These are phyloP conservation scores for Mimosa pudica DNA, from an alignment of 306 rosid genomes.

Conservation along the genomic window DNA sequence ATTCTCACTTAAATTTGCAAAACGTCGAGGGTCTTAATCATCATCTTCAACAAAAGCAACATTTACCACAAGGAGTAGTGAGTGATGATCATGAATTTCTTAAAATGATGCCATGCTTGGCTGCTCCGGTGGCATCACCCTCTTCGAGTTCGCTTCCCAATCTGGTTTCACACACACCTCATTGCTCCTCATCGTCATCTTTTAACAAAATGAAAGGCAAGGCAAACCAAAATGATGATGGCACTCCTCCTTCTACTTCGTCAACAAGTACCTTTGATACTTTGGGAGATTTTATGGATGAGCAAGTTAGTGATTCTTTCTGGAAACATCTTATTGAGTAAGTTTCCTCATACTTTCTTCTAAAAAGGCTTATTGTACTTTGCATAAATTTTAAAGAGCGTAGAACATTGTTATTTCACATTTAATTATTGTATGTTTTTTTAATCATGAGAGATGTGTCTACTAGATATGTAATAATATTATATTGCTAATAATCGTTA, in stretches of 20 bases:
- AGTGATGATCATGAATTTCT: conserved; percentile 24
- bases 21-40: background rate
- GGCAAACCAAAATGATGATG: conserved; percentile 32
- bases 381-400: background rate
- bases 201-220: conserved; percentile 37
- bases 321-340: conserved; percentile 63
- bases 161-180: conserved; percentile 51
- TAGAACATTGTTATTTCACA: background rate
- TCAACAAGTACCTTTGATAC: conserved; percentile 51
- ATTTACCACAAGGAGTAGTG: background rate
- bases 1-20: conserved; percentile 15
- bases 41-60: background rate
- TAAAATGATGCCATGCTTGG: conserved; percentile 23
- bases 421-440: background rate
- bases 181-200: conserved; percentile 21
- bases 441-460: background rate
- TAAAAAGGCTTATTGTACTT: background rate
- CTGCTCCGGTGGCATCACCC: conserved; percentile 1
- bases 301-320: conserved; percentile 48
- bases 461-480: background rate
- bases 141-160: conserved; percentile 47
- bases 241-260: conserved; percentile 39
- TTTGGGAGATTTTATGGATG: conserved; percentile 57
- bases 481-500: background rate
- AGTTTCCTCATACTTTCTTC: conserved; percentile 15